Evolutionary conservation across 2,329 filamentous ascomycete genomes (phyloP).

Genomic region (Phialocephala subalpina): DNA sequence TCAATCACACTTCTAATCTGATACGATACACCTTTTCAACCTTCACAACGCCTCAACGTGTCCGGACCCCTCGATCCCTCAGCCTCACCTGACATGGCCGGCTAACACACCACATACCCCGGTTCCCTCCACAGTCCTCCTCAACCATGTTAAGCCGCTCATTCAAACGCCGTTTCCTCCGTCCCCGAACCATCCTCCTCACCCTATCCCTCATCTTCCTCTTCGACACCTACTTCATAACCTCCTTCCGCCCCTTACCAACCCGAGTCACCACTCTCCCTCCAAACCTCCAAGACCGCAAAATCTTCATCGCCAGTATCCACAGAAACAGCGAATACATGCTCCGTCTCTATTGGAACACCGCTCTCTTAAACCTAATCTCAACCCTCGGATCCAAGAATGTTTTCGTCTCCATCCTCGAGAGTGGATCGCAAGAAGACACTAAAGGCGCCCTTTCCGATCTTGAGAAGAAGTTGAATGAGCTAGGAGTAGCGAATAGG

Average conservation of each 20-base stretch:
- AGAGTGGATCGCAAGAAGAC: constrained; percentile 74
- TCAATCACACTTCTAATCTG: background rate
- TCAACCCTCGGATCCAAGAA: constrained; percentile 66
- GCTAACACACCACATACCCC: background rate
- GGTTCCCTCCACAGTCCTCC: background rate
- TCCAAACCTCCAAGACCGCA: constrained; percentile 27
- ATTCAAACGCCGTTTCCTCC: constrained; percentile 23
- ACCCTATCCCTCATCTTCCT: constrained; percentile 23
- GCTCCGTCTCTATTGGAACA: constrained; percentile 68
- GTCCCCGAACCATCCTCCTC: constrained; percentile 20
- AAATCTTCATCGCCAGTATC: constrained; percentile 72
- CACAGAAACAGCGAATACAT: constrained; percentile 73
- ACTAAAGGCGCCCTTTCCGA: constrained; percentile 67
- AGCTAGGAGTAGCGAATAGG: constrained; percentile 52
- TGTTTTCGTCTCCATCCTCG: constrained; percentile 72
- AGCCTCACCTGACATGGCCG: constrained; percentile 15
- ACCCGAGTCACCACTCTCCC: constrained; percentile 21
- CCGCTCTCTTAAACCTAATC: constrained; percentile 64
- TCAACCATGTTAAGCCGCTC: constrained; percentile 25
- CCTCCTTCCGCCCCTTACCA: constrained; percentile 13
- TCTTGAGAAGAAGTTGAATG: constrained; percentile 62
- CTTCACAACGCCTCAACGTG: background rate
- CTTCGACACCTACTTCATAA: constrained; percentile 23
- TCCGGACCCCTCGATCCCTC: background rate
- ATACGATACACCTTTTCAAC: background rate